Percentiles rank a stretch among this genome's conserved stretches.
phyloP scores from a whole-genome alignment of 2,329 filamentous ascomycete species.

The Gliomastix tumulicola region DNA sequence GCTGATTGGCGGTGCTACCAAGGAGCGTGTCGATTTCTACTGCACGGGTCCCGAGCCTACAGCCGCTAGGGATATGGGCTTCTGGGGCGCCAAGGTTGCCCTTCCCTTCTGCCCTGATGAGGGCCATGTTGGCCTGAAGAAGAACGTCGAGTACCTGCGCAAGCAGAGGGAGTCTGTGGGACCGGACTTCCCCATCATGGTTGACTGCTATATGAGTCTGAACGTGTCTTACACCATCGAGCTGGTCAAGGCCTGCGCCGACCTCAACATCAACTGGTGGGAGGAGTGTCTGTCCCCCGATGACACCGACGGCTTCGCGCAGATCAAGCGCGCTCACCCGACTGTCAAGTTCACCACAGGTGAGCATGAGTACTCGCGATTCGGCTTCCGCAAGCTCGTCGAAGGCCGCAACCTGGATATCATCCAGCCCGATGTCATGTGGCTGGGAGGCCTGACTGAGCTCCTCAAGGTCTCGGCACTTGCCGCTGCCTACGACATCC shows the following conservation, averaged over 20 bases:
- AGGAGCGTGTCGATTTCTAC: conserved; percentile 81
- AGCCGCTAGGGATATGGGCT: conserved; percentile 78
- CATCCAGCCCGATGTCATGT: conserved; percentile 95
- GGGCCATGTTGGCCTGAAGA: conserved; percentile 70
- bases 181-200: conserved; percentile 86
- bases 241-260: conserved; percentile 73
- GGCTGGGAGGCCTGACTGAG: conserved; percentile 89
- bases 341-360: conserved; percentile 91
- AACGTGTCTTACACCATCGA: conserved; percentile 92
- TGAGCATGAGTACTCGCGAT: conserved; percentile 91
- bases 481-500: conserved; percentile 89
- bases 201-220: conserved; percentile 96
- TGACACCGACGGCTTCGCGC: conserved; percentile 83
- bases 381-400: conserved; percentile 90
- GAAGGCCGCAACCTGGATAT: conserved; percentile 90
- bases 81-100: conserved; percentile 85
- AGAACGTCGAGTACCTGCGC: conserved; percentile 84
- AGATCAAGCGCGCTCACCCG: conserved; percentile 86
- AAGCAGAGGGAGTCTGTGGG: conserved; percentile 80
- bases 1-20: conserved; percentile 85
- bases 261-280: conserved; percentile 94
- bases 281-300: conserved; percentile 90
- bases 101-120: conserved; percentile 87
- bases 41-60: conserved; percentile 84
- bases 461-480: conserved; percentile 82